Base-by-base conservation (phyloP, 768 basidiomycete species). In the Jaapia argillacea region DNA sequence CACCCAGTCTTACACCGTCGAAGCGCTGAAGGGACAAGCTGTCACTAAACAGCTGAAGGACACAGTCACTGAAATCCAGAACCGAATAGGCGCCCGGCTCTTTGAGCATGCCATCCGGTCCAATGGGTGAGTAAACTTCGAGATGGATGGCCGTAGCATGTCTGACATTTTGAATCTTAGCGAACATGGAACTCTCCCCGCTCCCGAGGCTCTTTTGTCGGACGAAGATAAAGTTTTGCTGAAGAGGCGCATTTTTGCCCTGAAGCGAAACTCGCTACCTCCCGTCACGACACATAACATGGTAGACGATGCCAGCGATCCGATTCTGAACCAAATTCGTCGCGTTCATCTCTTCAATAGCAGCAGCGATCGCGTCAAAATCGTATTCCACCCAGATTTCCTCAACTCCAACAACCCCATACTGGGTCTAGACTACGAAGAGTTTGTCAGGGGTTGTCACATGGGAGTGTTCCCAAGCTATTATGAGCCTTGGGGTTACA, bases 261-360 rank as follows among this genome's bases (percentile, higher is more conserved):
- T 99, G 46, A 94, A 91, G 64, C 80, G 96, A 49, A 88, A 88
- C 66, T 80, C 87, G 7, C 77, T 92, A n/a, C 96, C 96, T 0
- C 89, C 96, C 1, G 75, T 99, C 35, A 85, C 84, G n/a, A 99
- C 96, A 13, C 96, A 99, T 68, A 99, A 99, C 66, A 98, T 98
- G 96, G 78, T 74, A 20, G 94, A 98, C 58, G 94, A 98, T 58
- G 67, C 75, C 24, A 82, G 65, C 53, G 96, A 99, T 57, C 96
- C 96, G 4, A 88, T 99, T 51, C 65, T 99, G 38, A 96, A 83
- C 64, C 94, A 98, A 58, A 85, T 99, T 49, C 81, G 96, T 14
- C 78, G 89, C 21, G 92, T 97, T 24, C 82, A 88, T 58, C 70
- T 99, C 28, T 99, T 98, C 77, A 99, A 99, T 63, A 65, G 75